Evolutionary conservation across 2,329 filamentous ascomycete genomes (phyloP), one percentile per base, ranked within the genome.

Genomic region (Fusarium guadeloupense): DNA sequence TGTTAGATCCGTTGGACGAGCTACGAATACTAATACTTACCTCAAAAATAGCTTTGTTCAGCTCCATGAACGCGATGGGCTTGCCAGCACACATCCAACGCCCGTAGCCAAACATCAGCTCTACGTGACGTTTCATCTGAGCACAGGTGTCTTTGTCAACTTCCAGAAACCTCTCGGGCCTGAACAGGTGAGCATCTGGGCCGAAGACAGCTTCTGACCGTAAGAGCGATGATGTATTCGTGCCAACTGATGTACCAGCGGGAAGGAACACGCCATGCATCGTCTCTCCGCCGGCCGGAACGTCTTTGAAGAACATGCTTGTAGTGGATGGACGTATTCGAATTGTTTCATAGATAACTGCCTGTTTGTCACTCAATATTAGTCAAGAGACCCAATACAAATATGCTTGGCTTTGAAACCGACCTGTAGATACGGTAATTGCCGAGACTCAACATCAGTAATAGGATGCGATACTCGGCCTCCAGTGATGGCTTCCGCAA

Each of bases 61-160:
- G n/a, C 2, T 53, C 49, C 42, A 53, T 40, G 2, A 48, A 39
- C 1, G 49, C 25, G 3, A 53, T 40, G 0, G 42, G 43, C 16
- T 39, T 48, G 8, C 49, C 49, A 16, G 34, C 34, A 2, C 49
- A 53, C 23, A 33, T 31, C 49, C 49, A 53, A 8, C 49, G 13
- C 2, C 49, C 49, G 12, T 48, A 48, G 0, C 49, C 42, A 53
- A 53, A 53, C 1, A 48, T 31, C 4, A 53, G 21, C 6, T 53
- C 49, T 2, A 48, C 34, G 20, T 38, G 13, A 3, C 33, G 26
- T 20, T 48, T 47, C 49, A 53, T 53, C 13, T 47, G n/a, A 4
- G 16, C 21, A 5, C 42, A 25, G 0, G 49, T 40, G 0, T 38
- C 42, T 10, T 12, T 31, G 9, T 48, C 49, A 6, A 33, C 42